phyloP scores from a whole-genome alignment of 768 basidiomycete species.

The Lentinula boryana region DNA sequence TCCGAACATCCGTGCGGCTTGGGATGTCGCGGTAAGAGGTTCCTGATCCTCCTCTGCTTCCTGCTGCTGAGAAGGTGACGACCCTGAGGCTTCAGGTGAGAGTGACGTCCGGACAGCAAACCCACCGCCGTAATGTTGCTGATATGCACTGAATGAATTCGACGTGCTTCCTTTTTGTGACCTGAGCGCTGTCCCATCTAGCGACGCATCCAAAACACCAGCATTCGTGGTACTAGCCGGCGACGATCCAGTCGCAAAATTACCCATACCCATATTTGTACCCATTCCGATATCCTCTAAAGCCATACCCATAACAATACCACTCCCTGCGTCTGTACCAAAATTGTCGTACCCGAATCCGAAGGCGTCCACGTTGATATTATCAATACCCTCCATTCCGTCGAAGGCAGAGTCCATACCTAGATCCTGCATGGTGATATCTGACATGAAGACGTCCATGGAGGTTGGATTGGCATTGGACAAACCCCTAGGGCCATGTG shows the following conservation, averaged over 20 bases:
- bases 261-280: neutral
- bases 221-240: neutral
- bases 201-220: neutral
- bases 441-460: constrained; percentile 1
- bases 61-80: neutral
- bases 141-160: neutral
- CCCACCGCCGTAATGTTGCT: neutral
- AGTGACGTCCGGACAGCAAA: neutral
- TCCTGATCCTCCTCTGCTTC: neutral
- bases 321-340: constrained; percentile 1
- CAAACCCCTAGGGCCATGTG: neutral
- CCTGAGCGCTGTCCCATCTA: neutral
- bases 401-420: neutral
- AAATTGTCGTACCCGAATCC: constrained; percentile 3
- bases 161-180: neutral
- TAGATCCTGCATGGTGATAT: neutral
- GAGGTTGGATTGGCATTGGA: neutral
- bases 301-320: constrained; percentile 6
- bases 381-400: neutral
- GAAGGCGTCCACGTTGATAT: constrained; percentile 2
- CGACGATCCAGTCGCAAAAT: neutral
- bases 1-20: constrained; percentile 5
- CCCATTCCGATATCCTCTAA: constrained; percentile 3
- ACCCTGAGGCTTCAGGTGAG: neutral
- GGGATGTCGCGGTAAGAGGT: constrained; percentile 1